phyloP scores from a whole-genome alignment of 2,329 filamentous ascomycete genomes.

The Aspergillus carbonarius region DNA sequence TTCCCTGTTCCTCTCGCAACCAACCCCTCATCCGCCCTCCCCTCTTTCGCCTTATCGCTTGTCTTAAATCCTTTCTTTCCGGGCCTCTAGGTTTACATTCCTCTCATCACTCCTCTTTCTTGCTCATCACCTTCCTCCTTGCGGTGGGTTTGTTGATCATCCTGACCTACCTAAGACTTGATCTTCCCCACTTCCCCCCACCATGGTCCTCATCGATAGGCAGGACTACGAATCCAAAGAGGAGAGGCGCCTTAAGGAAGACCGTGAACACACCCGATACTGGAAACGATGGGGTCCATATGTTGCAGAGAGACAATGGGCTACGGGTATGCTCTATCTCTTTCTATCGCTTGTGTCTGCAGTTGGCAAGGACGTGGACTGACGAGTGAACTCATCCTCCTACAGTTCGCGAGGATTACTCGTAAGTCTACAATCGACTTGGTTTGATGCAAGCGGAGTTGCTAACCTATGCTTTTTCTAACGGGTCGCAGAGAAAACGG shows the following conservation, averaged over 20 bases:
- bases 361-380: constrained; percentile 12
- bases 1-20: constrained; percentile 5
- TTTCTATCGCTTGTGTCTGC: background rate
- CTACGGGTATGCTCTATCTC: constrained; percentile 64
- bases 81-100: background rate
- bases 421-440: constrained; percentile 47
- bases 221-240: constrained; percentile 86
- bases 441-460: background rate
- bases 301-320: constrained; percentile 92
- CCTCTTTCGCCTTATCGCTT: background rate
- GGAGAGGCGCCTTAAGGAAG: constrained; percentile 84
- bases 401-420: constrained; percentile 87
- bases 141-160: background rate
- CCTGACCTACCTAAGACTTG: background rate
- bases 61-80: background rate
- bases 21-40: background rate
- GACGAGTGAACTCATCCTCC: constrained; percentile 24
- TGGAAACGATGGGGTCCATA: constrained; percentile 99
- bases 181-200: background rate
- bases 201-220: constrained; percentile 86
- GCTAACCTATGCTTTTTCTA: background rate
- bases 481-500: constrained; percentile 64
- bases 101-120: background rate
- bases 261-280: constrained; percentile 79
- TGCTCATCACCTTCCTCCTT: constrained; percentile 1